Evolutionary conservation across 139 green algal species (phyloP).

Genomic region (Chlamydomonas incerta): DNA sequence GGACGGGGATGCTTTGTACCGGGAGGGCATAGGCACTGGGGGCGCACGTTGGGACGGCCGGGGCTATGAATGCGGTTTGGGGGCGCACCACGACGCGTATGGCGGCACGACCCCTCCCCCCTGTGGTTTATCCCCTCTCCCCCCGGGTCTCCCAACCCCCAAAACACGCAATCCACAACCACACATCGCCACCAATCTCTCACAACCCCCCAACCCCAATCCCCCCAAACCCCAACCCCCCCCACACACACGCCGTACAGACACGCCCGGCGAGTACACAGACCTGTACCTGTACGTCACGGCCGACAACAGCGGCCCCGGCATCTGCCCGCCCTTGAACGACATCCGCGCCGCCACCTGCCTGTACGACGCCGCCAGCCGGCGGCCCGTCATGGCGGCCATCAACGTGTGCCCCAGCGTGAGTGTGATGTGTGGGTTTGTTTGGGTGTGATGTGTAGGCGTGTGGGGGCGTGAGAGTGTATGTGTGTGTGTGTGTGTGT

Average conservation of each 20-base stretch:
- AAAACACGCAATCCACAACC: too few relatives aligned
- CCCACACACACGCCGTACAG: too few relatives aligned
- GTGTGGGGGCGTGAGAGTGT: too few relatives aligned
- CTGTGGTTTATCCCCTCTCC: neutral
- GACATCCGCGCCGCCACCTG: neutral
- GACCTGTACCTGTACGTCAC: constrained; percentile 41
- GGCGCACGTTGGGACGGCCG: neutral
- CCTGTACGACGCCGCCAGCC: constrained; percentile 14
- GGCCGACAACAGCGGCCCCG: neutral
- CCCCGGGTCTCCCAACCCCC: neutral
- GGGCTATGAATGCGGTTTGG: neutral
- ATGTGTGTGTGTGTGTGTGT: too few relatives aligned
- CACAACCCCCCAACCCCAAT: neutral
- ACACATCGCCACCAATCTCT: too few relatives aligned
- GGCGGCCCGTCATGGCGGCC: constrained; percentile 17
- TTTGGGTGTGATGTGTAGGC: too few relatives aligned
- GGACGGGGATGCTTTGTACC: too few relatives aligned
- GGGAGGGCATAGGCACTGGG: too few relatives aligned
- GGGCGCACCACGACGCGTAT: neutral
- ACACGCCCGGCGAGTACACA: neutral
- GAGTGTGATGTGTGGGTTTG: too few relatives aligned
- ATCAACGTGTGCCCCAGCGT: constrained; percentile 32
- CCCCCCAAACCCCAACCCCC: neutral
- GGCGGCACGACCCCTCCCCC: too few relatives aligned
- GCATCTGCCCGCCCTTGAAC: neutral